A percentile compares a stretch with the other conserved stretches of the same genome.
These are phyloP conservation scores for Magnusiomyces suaveolens DNA, from an alignment of 1,139 yeast genomes.

Conservation along the genomic window DNA sequence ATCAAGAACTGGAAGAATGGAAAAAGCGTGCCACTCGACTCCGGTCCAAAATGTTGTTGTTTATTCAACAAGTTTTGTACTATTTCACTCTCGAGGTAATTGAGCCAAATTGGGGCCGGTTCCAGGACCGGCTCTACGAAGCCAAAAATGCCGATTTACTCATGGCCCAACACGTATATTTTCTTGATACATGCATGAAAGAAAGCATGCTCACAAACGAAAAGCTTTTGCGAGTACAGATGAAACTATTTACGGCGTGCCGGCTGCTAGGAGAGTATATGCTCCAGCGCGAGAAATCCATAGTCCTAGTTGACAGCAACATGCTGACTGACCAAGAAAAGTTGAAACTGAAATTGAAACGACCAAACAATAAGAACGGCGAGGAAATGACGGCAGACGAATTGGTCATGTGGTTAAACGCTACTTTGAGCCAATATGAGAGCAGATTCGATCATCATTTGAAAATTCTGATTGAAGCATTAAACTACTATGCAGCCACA, in stretches of 20 bases:
- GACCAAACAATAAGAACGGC: constrained; percentile 33
- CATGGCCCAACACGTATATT: constrained; percentile 44
- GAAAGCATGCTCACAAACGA: constrained; percentile 62
- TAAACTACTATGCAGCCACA: constrained; percentile 51
- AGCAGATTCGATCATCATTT: constrained; percentile 48
- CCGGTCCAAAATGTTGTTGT: constrained; percentile 54
- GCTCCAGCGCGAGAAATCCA: constrained; percentile 45
- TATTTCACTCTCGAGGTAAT: constrained; percentile 55
- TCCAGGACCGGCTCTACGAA: constrained; percentile 30
- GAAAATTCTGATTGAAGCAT: constrained; percentile 44
- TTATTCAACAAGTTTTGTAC: constrained; percentile 46
- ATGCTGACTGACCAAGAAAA: constrained; percentile 37
- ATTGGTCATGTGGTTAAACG: constrained; percentile 33
- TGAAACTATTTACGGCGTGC: constrained; percentile 31
- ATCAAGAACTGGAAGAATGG: constrained; percentile 44
- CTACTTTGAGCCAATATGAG: constrained; percentile 43
- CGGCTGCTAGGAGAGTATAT: constrained; percentile 49
- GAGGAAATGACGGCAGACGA: constrained; percentile 26
- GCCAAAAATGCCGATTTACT: constrained; percentile 43
- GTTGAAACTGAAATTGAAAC: constrained; percentile 36
- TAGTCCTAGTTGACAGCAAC: constrained; percentile 43
- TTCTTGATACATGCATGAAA: constrained; percentile 54
- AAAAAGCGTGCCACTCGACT: constrained; percentile 47
- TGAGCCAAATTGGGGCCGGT: constrained; percentile 44
- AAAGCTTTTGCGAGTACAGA: constrained; percentile 40